These are phyloP conservation scores for Dipodascopsis uninucleata DNA, from an alignment of 805 yeast species.

Conservation along the genomic window DNA sequence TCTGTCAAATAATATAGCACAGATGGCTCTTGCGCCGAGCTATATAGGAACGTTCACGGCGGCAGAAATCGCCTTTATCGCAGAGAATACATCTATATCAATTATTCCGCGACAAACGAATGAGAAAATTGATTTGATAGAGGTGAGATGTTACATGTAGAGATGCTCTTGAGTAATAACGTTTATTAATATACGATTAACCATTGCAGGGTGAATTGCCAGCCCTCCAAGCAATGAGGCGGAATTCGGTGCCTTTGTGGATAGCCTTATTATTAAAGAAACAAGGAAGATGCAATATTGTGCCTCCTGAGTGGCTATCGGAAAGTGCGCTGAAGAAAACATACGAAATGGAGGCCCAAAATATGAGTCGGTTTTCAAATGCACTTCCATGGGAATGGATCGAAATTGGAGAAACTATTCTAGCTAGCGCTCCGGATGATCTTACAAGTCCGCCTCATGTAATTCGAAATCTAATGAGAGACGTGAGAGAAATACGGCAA, in stretches of 20 bases:
- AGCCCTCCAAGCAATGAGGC: conserved; percentile 59
- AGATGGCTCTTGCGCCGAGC: conserved; percentile 65
- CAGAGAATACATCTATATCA: conserved; percentile 71
- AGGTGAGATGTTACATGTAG: conserved; percentile 41
- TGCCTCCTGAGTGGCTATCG: conserved; percentile 82
- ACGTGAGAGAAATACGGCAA: conserved; percentile 75
- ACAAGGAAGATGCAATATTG: conserved; percentile 80
- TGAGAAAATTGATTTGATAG: conserved; percentile 61
- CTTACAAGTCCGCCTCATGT: conserved; percentile 67
- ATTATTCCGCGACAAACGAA: conserved; percentile 76
- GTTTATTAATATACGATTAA: conserved; percentile 20
- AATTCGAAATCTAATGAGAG: conserved; percentile 69
- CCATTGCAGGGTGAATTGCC: conserved; percentile 49
- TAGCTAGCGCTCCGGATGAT: conserved; percentile 72
- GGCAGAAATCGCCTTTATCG: conserved; percentile 74
- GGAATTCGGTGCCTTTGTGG: conserved; percentile 79
- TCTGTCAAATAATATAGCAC: too few species aligned
- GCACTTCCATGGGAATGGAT: conserved; percentile 84
- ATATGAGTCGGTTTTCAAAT: conserved; percentile 57
- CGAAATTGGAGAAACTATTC: conserved; percentile 66
- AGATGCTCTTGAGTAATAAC: conserved; percentile 19
- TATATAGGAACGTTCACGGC: conserved; percentile 61
- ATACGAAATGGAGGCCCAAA: conserved; percentile 62
- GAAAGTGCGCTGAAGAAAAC: conserved; percentile 49
- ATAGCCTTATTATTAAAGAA: conserved; percentile 75